Conservation (phyloP, 2,329 filamentous ascomycete genomes). For the Ascochyta viciae-villosae region DNA sequence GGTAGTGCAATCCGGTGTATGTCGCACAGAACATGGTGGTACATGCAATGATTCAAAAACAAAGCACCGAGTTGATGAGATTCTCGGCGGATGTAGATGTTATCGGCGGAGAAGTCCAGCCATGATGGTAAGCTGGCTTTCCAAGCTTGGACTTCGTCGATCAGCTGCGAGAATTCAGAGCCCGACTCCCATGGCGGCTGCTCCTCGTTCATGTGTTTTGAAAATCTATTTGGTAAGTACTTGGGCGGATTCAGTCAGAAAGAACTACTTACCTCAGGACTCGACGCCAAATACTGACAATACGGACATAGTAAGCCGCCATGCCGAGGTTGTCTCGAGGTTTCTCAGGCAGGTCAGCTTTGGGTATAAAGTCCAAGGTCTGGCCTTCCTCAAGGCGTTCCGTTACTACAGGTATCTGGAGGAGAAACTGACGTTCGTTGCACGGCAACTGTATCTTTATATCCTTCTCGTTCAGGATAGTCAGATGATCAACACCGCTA, state of each 20-base stretch:
- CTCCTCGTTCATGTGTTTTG: conserved; percentile 43
- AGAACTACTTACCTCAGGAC: conserved; percentile 32
- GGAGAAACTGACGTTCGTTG: conserved; percentile 41
- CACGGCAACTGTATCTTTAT: conserved; percentile 44
- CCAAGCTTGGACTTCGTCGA: conserved; percentile 37
- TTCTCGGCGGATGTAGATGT: conserved; percentile 45
- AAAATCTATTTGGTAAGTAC: conserved; percentile 25
- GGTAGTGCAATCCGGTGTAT: conserved; percentile 42
- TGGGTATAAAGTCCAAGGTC: conserved; percentile 33
- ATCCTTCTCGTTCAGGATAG: conserved; percentile 42
- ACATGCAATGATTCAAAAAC: conserved; percentile 45
- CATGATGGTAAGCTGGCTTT: conserved; percentile 39
- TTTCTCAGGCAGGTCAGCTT: conserved; percentile 36
- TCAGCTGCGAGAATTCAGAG: conserved; percentile 37
- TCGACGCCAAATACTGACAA: conserved; percentile 43
- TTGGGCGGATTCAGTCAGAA: background rate
- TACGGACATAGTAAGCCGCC: conserved; percentile 42
- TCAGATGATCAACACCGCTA: conserved; percentile 43
- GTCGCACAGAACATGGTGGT: conserved; percentile 43
- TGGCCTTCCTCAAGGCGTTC: conserved; percentile 36
- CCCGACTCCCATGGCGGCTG: conserved; percentile 38
- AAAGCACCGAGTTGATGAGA: conserved; percentile 43
- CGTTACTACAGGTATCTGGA: conserved; percentile 42
- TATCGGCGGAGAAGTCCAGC: conserved; percentile 43
- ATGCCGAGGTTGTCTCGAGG: conserved; percentile 42